Base-by-base conservation (phyloP, 495 filamentous ascomycete species). In the Cenococcum geophilum region DNA sequence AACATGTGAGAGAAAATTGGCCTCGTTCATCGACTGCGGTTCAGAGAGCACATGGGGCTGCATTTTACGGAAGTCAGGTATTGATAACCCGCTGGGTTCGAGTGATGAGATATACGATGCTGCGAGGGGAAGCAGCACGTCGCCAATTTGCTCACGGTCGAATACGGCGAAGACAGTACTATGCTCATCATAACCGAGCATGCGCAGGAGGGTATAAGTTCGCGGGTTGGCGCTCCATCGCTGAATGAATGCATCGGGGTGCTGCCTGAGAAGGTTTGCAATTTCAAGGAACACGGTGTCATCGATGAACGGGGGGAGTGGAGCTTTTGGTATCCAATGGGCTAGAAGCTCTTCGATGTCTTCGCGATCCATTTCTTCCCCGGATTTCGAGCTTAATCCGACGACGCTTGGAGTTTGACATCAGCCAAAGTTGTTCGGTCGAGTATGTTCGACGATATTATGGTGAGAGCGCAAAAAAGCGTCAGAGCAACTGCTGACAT, bases 161-260 rank as follows among this genome's bases (percentile, higher is more conserved):
- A 61, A 62, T 4, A 27, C 18, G 18, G 27, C 18, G 23, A 59
- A 54, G 27, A 55, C 37, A n/a, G 43, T 40, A 25, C 34, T 49
- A n/a, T 62, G 43, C 32, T 57, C 48, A 27, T 53, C 51, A 23
- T 59, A 49, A 43, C 59, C 63, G 18, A 62, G 52, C 59, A 66
- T 62, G 23, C 63, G 63, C 1, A 66, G 53, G 18, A 66, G 48
- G n/a, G 58, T 62, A 37, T 66, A 66, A n/a, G 53, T 49, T n/a
- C 63, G 59, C 9, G 63, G 63, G 4, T 37, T 58, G 1, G 23
- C 23, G 22, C 54, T 55, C 63, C 63, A 62, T 47, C 25, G 16
- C 22, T 45, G 56, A 5, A 49, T 4, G 4, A 47, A 2, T 10
- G 22, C 21, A 45, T 63, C 60, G 16, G 61, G 61, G 25, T 64